Evolutionary conservation across 805 yeast genomes (phyloP).

Genomic region (Blastobotrys attinorum): DNA sequence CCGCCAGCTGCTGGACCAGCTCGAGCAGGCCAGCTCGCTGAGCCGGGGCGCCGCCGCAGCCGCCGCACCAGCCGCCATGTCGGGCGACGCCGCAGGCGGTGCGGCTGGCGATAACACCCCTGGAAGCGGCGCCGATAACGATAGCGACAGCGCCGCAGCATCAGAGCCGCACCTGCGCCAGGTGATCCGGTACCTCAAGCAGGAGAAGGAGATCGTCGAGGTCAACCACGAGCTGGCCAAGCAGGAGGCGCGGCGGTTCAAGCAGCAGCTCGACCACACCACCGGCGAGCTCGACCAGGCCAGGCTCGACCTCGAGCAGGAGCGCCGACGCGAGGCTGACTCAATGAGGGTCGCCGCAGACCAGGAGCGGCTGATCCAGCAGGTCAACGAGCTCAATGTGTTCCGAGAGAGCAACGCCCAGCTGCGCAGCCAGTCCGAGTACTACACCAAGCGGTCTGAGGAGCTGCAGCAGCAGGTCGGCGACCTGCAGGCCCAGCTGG

Average conservation of each 20-base stretch:
- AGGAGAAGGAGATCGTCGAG: constrained; percentile 66
- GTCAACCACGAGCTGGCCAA: constrained; percentile 45
- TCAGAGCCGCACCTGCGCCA: constrained; percentile 33
- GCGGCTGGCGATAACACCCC: constrained; percentile 3
- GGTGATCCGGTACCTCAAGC: constrained; percentile 54
- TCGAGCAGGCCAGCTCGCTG: constrained; percentile 34
- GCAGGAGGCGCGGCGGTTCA: constrained; percentile 48
- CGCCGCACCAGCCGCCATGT: constrained; percentile 6
- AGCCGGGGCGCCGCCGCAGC: neutral
- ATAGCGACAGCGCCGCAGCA: constrained; percentile 2
- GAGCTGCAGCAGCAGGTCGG: constrained; percentile 37
- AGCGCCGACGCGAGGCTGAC: constrained; percentile 20
- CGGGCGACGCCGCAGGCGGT: constrained; percentile 1
- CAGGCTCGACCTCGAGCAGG: constrained; percentile 39
- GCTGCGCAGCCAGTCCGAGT: constrained; percentile 44
- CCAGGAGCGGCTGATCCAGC: constrained; percentile 42
- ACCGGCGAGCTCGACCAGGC: constrained; percentile 46
- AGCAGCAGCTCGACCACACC: constrained; percentile 41
- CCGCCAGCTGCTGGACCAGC: constrained; percentile 55
- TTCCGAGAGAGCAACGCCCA: constrained; percentile 62
- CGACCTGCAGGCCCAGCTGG: constrained; percentile 28
- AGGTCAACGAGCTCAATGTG: constrained; percentile 53
- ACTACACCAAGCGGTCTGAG: constrained; percentile 26
- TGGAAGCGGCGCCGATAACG: neutral
- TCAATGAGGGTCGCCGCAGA: constrained; percentile 23